Evolutionary conservation across 192 early-diverging fungal genomes (phyloP), one percentile per base, ranked within the genome.

Genomic region (Helicostylum pulchrum): DNA sequence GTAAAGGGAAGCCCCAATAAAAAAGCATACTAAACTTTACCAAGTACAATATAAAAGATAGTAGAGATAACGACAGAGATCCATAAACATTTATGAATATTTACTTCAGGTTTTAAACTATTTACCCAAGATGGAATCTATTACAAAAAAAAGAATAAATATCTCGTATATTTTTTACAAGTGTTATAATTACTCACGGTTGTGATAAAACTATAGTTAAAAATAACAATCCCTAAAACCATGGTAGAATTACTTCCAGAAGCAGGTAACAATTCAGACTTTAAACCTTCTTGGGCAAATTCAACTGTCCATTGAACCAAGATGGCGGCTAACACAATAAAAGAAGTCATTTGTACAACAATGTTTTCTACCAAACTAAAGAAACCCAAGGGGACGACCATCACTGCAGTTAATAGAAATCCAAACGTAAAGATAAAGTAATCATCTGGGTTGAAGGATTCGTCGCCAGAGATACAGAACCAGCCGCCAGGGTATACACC

Each of bases 291-390:
- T 32, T 72, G 57, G 36, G 77, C 67, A 62, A 84, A 81, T 4
- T 81, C 82, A 7, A 89, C 78, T 19, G 78, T 56, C 83, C 85
- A 88, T 50, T 82, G 76, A 9, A 85, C 26, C n/a, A 84, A 64
- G 34, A 84, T 78, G 17, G 83, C 43, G 21, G 76, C 57, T 44
- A 89, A 64, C 51, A 83, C 61, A 7, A 84, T 60, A 15, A 83
- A 67, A 7, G 86, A 89, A 3, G 77, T 53, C 31, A 80, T 72
- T 62, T 91, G 89, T 6, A 91, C 66, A 51, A 81, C 83, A 57
- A 91, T 80, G 60, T 89, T 91, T 39, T 89, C 87, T 30, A 83
- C 83, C 8, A 91, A 66, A 46, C 86, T 80, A 57, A 89, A 74
- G 7, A 81, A 60, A 12, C 84, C 79, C 5, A 87, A 61, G 14